A percentile compares a stretch with the other conserved stretches of the same genome.
phyloP scores from a whole-genome alignment of 2,329 filamentous ascomycete species.

The Pezizomycotina sp. region DNA sequence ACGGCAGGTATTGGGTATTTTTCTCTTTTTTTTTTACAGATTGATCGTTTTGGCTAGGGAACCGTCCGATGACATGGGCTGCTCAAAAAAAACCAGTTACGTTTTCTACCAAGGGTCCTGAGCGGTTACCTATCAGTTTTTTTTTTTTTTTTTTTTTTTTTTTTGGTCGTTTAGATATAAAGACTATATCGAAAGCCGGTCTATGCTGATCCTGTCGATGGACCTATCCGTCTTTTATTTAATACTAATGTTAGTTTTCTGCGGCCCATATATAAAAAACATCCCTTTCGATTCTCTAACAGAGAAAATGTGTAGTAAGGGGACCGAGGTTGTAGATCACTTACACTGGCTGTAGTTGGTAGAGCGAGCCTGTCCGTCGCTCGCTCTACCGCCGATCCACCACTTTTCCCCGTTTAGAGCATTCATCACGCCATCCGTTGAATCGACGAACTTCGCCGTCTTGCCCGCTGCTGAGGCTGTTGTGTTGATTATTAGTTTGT shows the following conservation, averaged over 20 bases:
- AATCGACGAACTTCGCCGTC: constrained; percentile 22
- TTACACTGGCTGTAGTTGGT: constrained; percentile 26
- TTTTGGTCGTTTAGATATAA: too few species aligned
- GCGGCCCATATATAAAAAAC: neutral
- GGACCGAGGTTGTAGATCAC: constrained; percentile 4
- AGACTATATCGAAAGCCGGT: constrained; percentile 24
- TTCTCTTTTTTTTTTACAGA: too few species aligned
- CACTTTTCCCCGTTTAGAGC: constrained; percentile 25
- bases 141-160: too few species aligned
- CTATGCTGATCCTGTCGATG: constrained; percentile 24
- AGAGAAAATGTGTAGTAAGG: neutral
- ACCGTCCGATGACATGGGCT: too few species aligned
- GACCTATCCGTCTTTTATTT: constrained; percentile 23
- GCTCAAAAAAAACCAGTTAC: too few species aligned
- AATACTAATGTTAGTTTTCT: constrained; percentile 4
- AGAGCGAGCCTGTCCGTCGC: constrained; percentile 26
- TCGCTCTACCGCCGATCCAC: constrained; percentile 26
- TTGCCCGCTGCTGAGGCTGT: constrained; percentile 23
- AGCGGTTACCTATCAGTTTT: too few species aligned
- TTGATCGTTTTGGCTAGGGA: too few species aligned
- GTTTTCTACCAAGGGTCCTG: too few species aligned
- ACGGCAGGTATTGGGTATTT: too few species aligned
- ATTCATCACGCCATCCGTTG: constrained; percentile 23
- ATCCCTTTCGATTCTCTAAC: neutral
- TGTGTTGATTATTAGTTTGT: constrained; percentile 31